A percentile compares a stretch with the other conserved stretches of the same genome.
These are phyloP conservation scores for Xylaria digitata DNA, from an alignment of 2,329 filamentous ascomycete genomes.

Conservation along the genomic window DNA sequence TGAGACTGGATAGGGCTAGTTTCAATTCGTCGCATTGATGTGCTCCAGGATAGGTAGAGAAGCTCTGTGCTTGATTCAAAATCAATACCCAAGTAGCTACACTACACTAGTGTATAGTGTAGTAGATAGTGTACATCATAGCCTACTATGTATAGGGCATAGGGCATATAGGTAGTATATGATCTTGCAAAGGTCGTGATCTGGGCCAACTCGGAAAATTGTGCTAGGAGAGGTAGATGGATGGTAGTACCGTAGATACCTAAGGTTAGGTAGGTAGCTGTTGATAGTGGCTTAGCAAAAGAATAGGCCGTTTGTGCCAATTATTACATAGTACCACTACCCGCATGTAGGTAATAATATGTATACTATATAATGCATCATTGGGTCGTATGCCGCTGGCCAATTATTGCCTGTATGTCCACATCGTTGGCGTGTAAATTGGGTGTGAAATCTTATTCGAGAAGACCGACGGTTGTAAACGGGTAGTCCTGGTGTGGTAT, in stretches of 20 bases:
- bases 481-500: too few relatives aligned
- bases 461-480: neutral
- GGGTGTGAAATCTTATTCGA: constrained; percentile 14
- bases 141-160: too few relatives aligned
- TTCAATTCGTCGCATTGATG: constrained; percentile 41
- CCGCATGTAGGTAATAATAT: constrained; percentile 3
- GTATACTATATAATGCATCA: constrained; percentile 24
- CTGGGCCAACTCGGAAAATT: constrained; percentile 6
- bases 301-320: too few relatives aligned
- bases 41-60: constrained; percentile 30
- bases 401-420: neutral
- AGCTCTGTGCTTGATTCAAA: constrained; percentile 8
- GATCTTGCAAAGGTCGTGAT: constrained; percentile 4
- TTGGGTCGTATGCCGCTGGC: constrained; percentile 2
- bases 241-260: too few relatives aligned
- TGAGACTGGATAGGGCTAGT: constrained; percentile 33
- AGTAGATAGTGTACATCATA: too few relatives aligned
- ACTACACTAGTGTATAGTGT: too few relatives aligned
- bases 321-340: too few relatives aligned
- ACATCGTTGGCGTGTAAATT: constrained; percentile 15
- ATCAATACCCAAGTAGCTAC: neutral
- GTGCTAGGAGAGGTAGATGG: neutral
- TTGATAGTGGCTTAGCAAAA: constrained; percentile 11
- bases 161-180: neutral
- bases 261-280: neutral